Evolutionary conservation across 2,329 filamentous ascomycete species (phyloP).

Genomic region (Phyllosticta citribraziliensis): DNA sequence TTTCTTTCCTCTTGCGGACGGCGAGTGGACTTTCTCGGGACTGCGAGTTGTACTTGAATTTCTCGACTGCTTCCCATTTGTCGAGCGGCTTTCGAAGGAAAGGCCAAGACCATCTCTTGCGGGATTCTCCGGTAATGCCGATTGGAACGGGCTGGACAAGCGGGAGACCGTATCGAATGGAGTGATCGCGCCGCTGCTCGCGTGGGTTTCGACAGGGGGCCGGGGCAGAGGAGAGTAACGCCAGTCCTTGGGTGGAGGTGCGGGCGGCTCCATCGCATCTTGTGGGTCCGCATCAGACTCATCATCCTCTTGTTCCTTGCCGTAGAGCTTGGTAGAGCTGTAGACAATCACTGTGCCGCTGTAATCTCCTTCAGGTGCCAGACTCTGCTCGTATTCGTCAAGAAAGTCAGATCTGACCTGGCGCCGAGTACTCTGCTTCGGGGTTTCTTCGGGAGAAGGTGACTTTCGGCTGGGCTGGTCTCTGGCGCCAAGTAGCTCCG

Average conservation of each 20-base stretch:
- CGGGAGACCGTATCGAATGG: constrained; percentile 1
- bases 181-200: not conserved
- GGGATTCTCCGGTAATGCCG: constrained; percentile 28
- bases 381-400: constrained; percentile 8
- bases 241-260: constrained; percentile 34
- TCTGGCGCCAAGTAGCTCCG: not conserved
- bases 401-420: constrained; percentile 16
- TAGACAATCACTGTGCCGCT: constrained; percentile 30
- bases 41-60: not conserved
- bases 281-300: constrained; percentile 2
- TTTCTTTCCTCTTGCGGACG: not conserved
- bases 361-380: constrained; percentile 18
- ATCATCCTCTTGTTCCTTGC: constrained; percentile 1
- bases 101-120: constrained; percentile 34
- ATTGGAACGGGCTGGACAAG: constrained; percentile 13
- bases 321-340: constrained; percentile 9
- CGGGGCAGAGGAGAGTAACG: constrained; percentile 19
- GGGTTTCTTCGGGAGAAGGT: constrained; percentile 6
- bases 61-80: not conserved
- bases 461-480: not conserved
- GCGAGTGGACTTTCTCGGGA: not conserved
- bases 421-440: constrained; percentile 14
- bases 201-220: not conserved
- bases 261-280: constrained; percentile 22
- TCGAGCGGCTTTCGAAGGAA: constrained; percentile 26